phyloP scores from a whole-genome alignment of 495 filamentous ascomycete genomes.

The Chaetomium tenue region DNA sequence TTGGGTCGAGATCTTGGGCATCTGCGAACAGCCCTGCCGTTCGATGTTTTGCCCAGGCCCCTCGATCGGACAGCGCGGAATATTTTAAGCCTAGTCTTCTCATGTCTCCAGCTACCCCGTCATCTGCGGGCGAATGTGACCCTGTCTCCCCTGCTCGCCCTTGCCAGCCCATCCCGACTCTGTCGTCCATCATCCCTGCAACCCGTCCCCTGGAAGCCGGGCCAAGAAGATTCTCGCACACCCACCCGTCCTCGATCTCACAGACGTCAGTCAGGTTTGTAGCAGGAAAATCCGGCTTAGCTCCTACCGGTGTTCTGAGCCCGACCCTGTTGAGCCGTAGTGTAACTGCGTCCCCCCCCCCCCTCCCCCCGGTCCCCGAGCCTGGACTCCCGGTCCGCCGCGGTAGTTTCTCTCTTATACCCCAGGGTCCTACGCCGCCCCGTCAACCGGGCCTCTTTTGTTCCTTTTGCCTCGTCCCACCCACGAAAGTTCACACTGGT shows the following conservation, averaged over 20 bases:
- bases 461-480: constrained; percentile 40
- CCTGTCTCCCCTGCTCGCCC: constrained; percentile 37
- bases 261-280: constrained; percentile 50
- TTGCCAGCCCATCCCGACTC: constrained; percentile 37
- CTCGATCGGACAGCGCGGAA: constrained; percentile 23
- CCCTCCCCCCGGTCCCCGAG: constrained; percentile 31
- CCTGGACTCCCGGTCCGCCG: constrained; percentile 37
- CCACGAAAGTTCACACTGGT: constrained; percentile 36
- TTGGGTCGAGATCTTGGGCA: constrained; percentile 23
- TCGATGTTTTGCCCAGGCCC: constrained; percentile 32
- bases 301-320: constrained; percentile 53
- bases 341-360: constrained; percentile 20
- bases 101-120: constrained; percentile 32
- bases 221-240: constrained; percentile 48
- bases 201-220: constrained; percentile 43
- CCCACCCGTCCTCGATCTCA: constrained; percentile 43
- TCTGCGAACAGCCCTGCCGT: constrained; percentile 25
- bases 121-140: constrained; percentile 50
- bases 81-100: constrained; percentile 23
- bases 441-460: constrained; percentile 39
- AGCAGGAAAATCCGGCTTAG: constrained; percentile 52
- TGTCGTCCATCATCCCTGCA: constrained; percentile 36
- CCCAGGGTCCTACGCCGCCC: constrained; percentile 47
- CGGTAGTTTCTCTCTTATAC: constrained; percentile 49
- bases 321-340: constrained; percentile 44